Evolutionary conservation across 1,284 basidiomycete species (phyloP).

Genomic region (Ceratobasidium papillatum): DNA sequence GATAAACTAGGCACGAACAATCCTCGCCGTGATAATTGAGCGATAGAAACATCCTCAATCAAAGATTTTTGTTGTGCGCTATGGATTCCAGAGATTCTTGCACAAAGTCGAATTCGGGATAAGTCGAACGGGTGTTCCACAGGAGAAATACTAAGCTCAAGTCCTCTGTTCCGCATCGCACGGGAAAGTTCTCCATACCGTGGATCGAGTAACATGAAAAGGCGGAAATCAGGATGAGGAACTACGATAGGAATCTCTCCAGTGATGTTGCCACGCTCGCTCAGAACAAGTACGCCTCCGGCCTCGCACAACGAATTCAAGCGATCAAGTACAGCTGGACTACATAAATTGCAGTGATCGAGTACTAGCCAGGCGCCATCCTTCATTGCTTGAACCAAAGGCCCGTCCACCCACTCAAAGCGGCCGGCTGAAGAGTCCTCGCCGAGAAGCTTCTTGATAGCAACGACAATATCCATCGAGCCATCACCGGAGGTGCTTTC

Average conservation of each 20-base stretch:
- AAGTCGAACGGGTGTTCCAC: constrained; percentile 12
- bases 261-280: constrained; percentile 87
- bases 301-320: constrained; percentile 96
- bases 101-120: constrained; percentile 23
- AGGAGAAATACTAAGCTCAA: constrained; percentile 75
- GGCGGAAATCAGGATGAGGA: constrained; percentile 89
- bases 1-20: neutral
- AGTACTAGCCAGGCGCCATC: constrained; percentile 90
- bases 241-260: constrained; percentile 77
- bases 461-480: neutral
- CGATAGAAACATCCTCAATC: constrained; percentile 11
- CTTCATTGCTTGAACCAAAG: constrained; percentile 88
- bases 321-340: constrained; percentile 93
- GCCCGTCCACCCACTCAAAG: constrained; percentile 97
- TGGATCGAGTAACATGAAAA: constrained; percentile 95
- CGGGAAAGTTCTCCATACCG: constrained; percentile 93
- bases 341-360: constrained; percentile 95
- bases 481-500: neutral
- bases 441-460: constrained; percentile 12
- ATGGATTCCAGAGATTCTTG: neutral
- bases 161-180: constrained; percentile 97
- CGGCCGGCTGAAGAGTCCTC: constrained; percentile 56
- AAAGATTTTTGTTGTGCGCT: neutral
- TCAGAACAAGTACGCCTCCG: constrained; percentile 82
- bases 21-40: constrained; percentile 41